Conservation (phyloP, 345 rosid species). For the Salix viminalis region DNA sequence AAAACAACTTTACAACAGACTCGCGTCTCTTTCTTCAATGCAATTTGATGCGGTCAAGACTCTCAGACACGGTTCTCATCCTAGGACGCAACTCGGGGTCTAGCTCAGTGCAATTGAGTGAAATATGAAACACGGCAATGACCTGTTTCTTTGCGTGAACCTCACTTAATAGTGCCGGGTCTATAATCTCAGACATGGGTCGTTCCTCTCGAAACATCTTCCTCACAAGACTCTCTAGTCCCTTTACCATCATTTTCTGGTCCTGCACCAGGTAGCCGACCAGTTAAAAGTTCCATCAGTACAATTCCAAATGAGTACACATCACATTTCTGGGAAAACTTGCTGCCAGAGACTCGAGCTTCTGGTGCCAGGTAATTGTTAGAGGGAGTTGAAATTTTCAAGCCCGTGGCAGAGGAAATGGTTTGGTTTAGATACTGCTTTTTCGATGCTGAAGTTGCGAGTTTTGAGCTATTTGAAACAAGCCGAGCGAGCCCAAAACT, state of each 20-base stretch:
- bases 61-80: conserved; percentile 81
- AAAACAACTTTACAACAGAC: conserved; percentile 19
- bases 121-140: conserved; percentile 59
- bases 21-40: conserved; percentile 22
- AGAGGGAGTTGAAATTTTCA: conserved; percentile 45
- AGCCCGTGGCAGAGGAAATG: conserved; percentile 35
- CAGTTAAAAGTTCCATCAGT: conserved; percentile 82
- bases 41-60: conserved; percentile 61
- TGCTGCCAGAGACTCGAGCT: conserved; percentile 58
- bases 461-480: conserved; percentile 39
- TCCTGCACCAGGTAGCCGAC: conserved; percentile 52
- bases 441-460: conserved; percentile 39
- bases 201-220: conserved; percentile 60
- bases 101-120: conserved; percentile 80
- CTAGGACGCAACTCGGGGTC: conserved; percentile 87
- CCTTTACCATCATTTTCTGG: conserved; percentile 62
- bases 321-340: conserved; percentile 76
- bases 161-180: conserved; percentile 52
- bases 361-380: conserved; percentile 72
- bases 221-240: conserved; percentile 59
- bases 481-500: conserved; percentile 73
- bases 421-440: conserved; percentile 42
- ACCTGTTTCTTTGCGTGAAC: conserved; percentile 70
- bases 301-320: conserved; percentile 83
- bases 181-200: conserved; percentile 71